phyloP scores from a whole-genome alignment of 1,139 yeast genomes.

The Hyphopichia pseudoburtonii region DNA sequence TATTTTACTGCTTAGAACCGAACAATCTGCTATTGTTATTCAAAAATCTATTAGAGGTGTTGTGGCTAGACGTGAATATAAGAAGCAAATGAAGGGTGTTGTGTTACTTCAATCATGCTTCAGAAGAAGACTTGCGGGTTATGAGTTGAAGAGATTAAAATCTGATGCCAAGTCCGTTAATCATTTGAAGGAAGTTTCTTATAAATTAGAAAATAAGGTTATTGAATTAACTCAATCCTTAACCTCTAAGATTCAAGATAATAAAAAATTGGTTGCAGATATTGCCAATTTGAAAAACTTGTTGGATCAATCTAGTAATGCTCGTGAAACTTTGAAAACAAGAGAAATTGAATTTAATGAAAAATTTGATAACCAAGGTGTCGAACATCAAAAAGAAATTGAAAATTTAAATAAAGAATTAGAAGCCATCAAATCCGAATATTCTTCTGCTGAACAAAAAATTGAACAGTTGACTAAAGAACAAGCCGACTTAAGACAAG shows the following conservation, averaged over 20 bases:
- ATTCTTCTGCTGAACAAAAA: constrained; percentile 60
- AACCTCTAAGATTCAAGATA: constrained; percentile 76
- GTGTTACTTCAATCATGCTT: constrained; percentile 74
- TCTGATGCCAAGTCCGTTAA: constrained; percentile 89
- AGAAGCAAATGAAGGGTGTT: constrained; percentile 49
- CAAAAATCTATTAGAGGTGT: constrained; percentile 70
- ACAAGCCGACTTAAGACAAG: constrained; percentile 63
- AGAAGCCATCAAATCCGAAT: constrained; percentile 54
- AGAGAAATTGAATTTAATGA: constrained; percentile 57
- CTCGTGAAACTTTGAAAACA: constrained; percentile 55
- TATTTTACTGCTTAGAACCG: constrained; percentile 47
- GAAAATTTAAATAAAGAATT: constrained; percentile 59
- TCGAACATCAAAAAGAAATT: constrained; percentile 51
- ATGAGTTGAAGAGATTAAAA: constrained; percentile 61
- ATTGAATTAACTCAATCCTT: constrained; percentile 88
- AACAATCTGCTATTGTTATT: constrained; percentile 64
- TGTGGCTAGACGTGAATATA: constrained; percentile 47
- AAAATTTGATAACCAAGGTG: constrained; percentile 43
- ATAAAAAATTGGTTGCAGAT: constrained; percentile 66
- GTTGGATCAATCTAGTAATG: constrained; percentile 57
- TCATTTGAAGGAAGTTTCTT: constrained; percentile 87
- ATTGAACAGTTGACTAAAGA: constrained; percentile 64
- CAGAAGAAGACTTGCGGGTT: constrained; percentile 73
- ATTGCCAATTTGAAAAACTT: constrained; percentile 55
- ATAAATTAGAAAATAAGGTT: constrained; percentile 91